phyloP scores from a whole-genome alignment of 2,329 filamentous ascomycete species.

The Arthroderma uncinatum region DNA sequence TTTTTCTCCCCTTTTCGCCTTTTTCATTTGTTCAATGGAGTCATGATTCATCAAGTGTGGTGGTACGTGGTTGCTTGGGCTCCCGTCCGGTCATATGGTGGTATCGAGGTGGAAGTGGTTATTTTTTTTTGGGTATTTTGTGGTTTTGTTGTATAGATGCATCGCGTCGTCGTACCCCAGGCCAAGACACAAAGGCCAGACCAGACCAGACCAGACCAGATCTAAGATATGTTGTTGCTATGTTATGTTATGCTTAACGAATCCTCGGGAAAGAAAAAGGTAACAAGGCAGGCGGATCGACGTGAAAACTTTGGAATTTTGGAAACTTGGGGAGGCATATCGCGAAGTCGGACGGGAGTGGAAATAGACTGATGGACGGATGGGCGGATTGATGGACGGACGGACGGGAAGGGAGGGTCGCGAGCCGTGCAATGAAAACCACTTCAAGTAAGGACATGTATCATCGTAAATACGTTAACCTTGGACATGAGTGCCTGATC shows the following conservation, averaged over 20 bases:
- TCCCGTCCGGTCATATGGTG: not conserved
- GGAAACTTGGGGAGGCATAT: not conserved
- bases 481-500: conserved; percentile 36
- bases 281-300: conserved; percentile 5
- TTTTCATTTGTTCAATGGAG: conserved; percentile 2
- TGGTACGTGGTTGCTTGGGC: not conserved
- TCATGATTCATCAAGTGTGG: conserved; percentile 4
- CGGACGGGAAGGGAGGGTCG: conserved; percentile 13
- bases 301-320: not conserved
- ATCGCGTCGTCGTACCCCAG: conserved; percentile 3
- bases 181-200: not conserved
- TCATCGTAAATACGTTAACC: conserved; percentile 25
- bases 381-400: conserved; percentile 16
- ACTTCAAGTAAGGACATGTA: conserved; percentile 28
- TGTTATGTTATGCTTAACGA: conserved; percentile 1
- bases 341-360: not conserved
- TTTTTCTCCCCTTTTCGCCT: not conserved
- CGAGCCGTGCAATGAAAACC: conserved; percentile 24
- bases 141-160: not conserved
- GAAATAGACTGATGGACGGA: conserved; percentile 11
- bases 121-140: not conserved
- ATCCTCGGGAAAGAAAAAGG: conserved; percentile 9
- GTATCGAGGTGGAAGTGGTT: not conserved
- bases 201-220: not conserved
- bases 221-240: conserved; percentile 6